Evolutionary conservation across 345 rosid genomes (phyloP), one percentile per base, ranked within the genome.

Genomic region (Dimocarpus longan): DNA sequence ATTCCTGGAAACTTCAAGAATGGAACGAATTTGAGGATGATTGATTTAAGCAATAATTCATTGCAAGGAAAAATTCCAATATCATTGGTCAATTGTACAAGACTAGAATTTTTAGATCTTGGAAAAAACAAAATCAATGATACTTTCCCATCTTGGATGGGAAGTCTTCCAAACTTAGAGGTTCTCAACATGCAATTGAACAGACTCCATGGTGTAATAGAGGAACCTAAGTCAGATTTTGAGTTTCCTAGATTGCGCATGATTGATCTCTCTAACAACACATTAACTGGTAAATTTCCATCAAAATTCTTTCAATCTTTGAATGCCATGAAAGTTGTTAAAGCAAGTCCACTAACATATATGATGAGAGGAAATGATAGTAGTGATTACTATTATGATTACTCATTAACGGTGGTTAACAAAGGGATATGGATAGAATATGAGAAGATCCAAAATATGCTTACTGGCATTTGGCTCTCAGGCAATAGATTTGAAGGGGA

Each of bases 111-210:
- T 76, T 73, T 86, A 21, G 66, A 81, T 66, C 13, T 86, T 1
- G 76, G 78, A 50, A 54, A 73, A 48, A 76, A 69, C 68, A 16
- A 26, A 37, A 74, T 82, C 6, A 3, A 59, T 32, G 86, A 78
- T 63, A 70, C 66, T 1, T 85, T 85, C 21, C 88, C 81, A 0
- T 80, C 60, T 26, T 81, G 76, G 86, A 57, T 85, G 21, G 86
- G 84, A 24, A 43, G 40, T 16, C 56, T 76, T 22, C 65, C 59
- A 0, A 28, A 64, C 39, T 56, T 83, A 11, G 42, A 0, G 54
- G 10, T 73, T 5, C 79, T 83, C 18, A 46, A 68, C 3, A 37
- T 80, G n/a, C 10, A 62, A 32, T 42, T 19, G 1, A 80, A 85
- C 65, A 32, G 13, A 11, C 60, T 80, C 42, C 3, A 69, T 12